Conservation (phyloP, 768 basidiomycete genomes). For the Chlorophyllum brunneum region DNA sequence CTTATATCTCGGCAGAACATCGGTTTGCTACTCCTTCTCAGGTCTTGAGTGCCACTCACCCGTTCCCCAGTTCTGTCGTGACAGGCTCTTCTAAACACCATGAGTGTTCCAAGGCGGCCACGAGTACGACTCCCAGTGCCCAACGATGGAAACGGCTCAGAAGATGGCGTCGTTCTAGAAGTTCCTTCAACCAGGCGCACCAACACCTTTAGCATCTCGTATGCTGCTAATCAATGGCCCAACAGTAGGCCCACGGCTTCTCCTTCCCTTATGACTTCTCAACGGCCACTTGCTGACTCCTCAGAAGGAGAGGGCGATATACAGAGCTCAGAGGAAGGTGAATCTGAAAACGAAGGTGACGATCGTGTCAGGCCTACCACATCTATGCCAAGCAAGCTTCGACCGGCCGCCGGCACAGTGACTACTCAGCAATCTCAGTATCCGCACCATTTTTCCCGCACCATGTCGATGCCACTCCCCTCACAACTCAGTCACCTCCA, state of each 20-base stretch:
- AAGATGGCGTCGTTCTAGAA: constrained; percentile 42
- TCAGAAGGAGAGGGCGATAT: constrained; percentile 9
- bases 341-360: constrained; percentile 3
- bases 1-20: constrained; percentile 7
- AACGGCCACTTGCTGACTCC: not conserved
- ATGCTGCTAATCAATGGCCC: constrained; percentile 37
- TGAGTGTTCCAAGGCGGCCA: constrained; percentile 37
- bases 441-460: constrained; percentile 63
- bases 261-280: not conserved
- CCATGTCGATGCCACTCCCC: constrained; percentile 77
- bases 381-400: not conserved
- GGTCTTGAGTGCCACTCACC: not conserved
- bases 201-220: constrained; percentile 60
- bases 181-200: constrained; percentile 29
- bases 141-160: constrained; percentile 14
- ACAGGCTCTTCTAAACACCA: constrained; percentile 13
- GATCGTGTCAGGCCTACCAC: constrained; percentile 1
- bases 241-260: constrained; percentile 22
- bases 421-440: constrained; percentile 15
- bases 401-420: not conserved
- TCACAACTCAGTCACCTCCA: constrained; percentile 72
- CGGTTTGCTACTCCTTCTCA: not conserved
- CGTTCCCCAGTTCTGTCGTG: constrained; percentile 1
- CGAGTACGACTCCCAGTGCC: constrained; percentile 35
- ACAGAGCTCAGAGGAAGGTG: constrained; percentile 9